A percentile compares a stretch with the other conserved stretches of the same genome.
Conservation (phyloP, 73 alveolate genomes). For the Paraurostyla sp. region DNA sequence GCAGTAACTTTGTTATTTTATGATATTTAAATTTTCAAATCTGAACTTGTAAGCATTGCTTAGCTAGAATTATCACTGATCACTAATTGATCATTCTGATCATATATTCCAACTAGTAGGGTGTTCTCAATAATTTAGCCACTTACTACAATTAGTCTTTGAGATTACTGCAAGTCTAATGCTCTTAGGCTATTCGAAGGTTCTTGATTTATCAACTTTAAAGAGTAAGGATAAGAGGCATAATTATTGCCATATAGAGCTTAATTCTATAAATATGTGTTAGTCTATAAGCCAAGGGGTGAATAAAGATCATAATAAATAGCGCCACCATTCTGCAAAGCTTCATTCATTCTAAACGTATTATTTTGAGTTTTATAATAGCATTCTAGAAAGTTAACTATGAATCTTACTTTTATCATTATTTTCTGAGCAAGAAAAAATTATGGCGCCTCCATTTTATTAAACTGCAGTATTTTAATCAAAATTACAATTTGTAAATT, state of each 20-base stretch:
- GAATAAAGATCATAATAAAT: slow-evolving; percentile 14
- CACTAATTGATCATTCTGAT: slow-evolving; percentile 16
- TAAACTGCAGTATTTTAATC: no score
- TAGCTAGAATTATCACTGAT: neutral
- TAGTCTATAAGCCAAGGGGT: neutral
- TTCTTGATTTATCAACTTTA: neutral
- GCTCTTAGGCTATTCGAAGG: neutral
- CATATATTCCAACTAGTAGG: neutral
- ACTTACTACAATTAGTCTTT: no score
- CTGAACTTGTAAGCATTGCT: neutral
- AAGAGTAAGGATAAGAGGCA: neutral
- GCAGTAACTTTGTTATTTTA: neutral
- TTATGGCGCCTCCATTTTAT: no score
- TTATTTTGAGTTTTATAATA: no score
- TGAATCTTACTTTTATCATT: no score
- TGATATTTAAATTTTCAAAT: neutral
- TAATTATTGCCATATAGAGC: slow-evolving; percentile 10
- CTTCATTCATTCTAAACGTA: no score
- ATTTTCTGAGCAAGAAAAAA: no score
- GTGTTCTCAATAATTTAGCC: neutral
- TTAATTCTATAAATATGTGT: neutral
- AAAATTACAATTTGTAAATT: no score
- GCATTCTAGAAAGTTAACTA: no score
- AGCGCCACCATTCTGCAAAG: no score
- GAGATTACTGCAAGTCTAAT: neutral